Base-by-base conservation (phyloP, 75 land plant genomes). In the Picea sitchensis region DNA sequence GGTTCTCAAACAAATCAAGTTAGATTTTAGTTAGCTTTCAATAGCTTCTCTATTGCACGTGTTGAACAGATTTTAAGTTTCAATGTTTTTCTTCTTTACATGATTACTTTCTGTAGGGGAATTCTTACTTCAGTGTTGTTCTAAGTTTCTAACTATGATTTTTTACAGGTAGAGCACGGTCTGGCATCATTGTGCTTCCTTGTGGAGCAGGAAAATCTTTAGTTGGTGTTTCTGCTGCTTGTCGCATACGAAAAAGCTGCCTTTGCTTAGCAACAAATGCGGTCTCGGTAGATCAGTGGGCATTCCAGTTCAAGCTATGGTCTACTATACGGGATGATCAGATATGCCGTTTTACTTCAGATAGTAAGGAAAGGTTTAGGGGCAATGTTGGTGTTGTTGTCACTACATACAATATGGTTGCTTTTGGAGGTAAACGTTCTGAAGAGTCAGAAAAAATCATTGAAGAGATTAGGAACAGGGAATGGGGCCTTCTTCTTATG, bases 401-500 rank as follows among this genome's bases (percentile, higher is more conserved):
- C 58, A 93, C 99, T 4, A 96, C 99, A 20, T 96, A 96, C 80
- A 96, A 95, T 73, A 96, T 96, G 99, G 93, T 96, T 87, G 99
- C 99, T 57, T 96, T 96, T 90, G 93, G 95, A 75, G 99, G 99
- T 0, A 96, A 96, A 79, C 87, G 99, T 20, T 96, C 99, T 63
- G 99, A 96, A 80, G 99, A 96, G 79, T 92, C 99, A 64, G 96
- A 96, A 74, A 96, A 96, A 85, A 94, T 96, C 23, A 96, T 96
- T 86, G 99, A 96, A 85, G 95, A 94, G 82, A 96, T 96, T 60
- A 82, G 93, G 79, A 96, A 92, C 59, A 90, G 99, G 77, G 99
- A 96, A 76, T 96, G 99, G 99, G 99, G 99, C n/a, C 81, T 96
- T 80, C 94, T 96, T 77, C 95, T 96, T 47, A 96, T 96, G 99